phyloP scores from a whole-genome alignment of 2,329 filamentous ascomycete genomes.

The Apiospora marii region DNA sequence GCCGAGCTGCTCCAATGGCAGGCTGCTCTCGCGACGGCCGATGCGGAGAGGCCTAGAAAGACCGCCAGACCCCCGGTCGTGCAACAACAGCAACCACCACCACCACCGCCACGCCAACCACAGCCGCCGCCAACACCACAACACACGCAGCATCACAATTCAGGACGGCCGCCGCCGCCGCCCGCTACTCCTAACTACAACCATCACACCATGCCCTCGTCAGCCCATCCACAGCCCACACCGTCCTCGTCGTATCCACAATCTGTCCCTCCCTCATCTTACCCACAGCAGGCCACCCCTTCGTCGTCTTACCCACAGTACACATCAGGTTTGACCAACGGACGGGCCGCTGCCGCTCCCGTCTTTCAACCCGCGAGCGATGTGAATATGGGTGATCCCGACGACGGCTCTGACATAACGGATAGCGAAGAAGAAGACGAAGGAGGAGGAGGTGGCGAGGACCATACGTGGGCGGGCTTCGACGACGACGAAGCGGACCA shows the following conservation, averaged over 20 bases:
- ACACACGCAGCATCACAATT: not conserved
- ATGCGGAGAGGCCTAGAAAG: constrained; percentile 34
- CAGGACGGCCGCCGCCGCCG: not conserved
- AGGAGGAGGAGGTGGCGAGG: constrained; percentile 27
- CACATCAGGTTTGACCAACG: not conserved
- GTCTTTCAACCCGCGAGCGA: constrained; percentile 1
- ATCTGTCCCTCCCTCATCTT: not conserved
- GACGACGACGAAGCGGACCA: constrained; percentile 27
- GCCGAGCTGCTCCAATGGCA: constrained; percentile 41
- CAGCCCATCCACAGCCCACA: not conserved
- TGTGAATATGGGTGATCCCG: constrained; percentile 7
- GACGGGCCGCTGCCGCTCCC: constrained; percentile 18
- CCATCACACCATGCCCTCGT: not conserved
- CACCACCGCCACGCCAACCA: not conserved
- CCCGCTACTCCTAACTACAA: not conserved
- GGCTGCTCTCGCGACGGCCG: constrained; percentile 39
- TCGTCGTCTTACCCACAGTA: not conserved
- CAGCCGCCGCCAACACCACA: not conserved
- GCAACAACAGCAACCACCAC: not conserved
- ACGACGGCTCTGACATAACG: constrained; percentile 30
- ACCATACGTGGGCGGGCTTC: constrained; percentile 31
- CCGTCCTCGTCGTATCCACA: not conserved
- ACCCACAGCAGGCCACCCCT: not conserved
- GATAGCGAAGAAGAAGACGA: constrained; percentile 26
- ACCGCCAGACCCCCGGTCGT: constrained; percentile 20